phyloP scores from a whole-genome alignment of 352 stramenopile species.

The Elongisporangium anandrum region DNA sequence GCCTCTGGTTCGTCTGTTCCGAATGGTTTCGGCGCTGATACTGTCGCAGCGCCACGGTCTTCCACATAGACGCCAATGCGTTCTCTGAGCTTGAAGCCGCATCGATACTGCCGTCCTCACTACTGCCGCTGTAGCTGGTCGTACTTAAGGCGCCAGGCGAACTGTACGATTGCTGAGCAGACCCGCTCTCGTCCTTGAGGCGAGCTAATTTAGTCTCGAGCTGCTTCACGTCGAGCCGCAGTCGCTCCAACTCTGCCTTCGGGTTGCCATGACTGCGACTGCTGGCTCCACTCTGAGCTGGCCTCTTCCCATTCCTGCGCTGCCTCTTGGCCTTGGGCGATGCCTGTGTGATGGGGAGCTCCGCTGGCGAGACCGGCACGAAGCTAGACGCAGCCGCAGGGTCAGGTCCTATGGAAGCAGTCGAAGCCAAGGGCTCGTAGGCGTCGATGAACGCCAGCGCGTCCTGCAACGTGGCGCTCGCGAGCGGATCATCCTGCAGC shows the following conservation, averaged over 20 bases:
- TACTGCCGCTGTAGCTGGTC: not conserved
- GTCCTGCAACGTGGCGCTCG: slow-evolving; percentile 6
- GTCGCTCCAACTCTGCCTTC: not conserved
- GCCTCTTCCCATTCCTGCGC: not conserved
- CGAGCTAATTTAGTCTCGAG: not conserved
- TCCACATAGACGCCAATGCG: not conserved
- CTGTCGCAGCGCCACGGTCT: not conserved
- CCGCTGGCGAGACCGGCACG: not conserved
- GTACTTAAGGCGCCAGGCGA: not conserved
- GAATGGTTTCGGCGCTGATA: not conserved
- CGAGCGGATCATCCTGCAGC: not conserved
- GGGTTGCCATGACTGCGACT: not conserved
- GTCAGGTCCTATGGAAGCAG: too few species aligned
- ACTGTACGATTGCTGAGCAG: not conserved
- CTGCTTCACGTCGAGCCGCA: not conserved
- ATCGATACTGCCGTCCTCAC: not conserved
- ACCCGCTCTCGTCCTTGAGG: not conserved
- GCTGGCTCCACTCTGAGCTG: not conserved
- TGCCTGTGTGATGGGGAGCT: not conserved
- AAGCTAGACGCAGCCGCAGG: not conserved
- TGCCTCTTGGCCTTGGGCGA: not conserved
- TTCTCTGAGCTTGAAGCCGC: too few species aligned
- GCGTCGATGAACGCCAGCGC: slow-evolving; percentile 15
- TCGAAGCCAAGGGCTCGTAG: not conserved
- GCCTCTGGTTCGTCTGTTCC: not conserved